Percentiles rank a stretch among this genome's conserved stretches.
Conservation (phyloP, 1,284 basidiomycete species). For the Pulchroboletus neoregius region DNA sequence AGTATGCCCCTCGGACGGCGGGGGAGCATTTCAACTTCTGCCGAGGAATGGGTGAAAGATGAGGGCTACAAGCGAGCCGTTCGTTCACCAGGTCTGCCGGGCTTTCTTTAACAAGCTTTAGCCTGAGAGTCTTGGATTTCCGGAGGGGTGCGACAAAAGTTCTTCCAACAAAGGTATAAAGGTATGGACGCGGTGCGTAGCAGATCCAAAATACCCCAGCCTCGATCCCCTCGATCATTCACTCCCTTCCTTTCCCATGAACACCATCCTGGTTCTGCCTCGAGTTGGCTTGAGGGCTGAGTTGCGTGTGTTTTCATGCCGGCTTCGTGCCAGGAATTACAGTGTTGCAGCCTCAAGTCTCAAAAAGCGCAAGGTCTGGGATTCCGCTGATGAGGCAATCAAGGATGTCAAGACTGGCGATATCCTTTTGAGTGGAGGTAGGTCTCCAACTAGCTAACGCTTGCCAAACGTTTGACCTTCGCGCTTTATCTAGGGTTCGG, state of each 20-base stretch:
- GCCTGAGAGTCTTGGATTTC: neutral
- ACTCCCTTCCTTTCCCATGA: constrained; percentile 1
- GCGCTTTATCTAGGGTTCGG: constrained; percentile 58
- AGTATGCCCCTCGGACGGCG: neutral
- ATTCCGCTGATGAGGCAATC: constrained; percentile 74
- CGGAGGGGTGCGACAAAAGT: neutral
- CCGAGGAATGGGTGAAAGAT: constrained; percentile 14
- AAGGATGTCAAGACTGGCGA: constrained; percentile 77
- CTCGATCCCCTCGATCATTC: neutral
- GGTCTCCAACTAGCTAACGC: constrained; percentile 21
- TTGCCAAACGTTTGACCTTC: neutral
- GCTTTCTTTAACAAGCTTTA: neutral
- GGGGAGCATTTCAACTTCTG: neutral
- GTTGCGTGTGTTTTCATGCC: constrained; percentile 5
- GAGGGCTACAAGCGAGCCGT: constrained; percentile 4
- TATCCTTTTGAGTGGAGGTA: constrained; percentile 75
- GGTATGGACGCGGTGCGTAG: neutral
- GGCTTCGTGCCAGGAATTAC: constrained; percentile 6
- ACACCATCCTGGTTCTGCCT: constrained; percentile 4
- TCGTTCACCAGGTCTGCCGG: constrained; percentile 1
- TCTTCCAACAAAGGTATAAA: constrained; percentile 14
- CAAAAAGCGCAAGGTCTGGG: constrained; percentile 69
- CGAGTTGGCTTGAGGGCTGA: constrained; percentile 7
- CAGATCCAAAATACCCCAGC: neutral
- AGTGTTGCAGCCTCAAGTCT: constrained; percentile 2